Evolutionary conservation across 192 early-diverging fungal genomes (phyloP), one percentile per base, ranked within the genome.

Genomic region (Coemansia sp.): DNA sequence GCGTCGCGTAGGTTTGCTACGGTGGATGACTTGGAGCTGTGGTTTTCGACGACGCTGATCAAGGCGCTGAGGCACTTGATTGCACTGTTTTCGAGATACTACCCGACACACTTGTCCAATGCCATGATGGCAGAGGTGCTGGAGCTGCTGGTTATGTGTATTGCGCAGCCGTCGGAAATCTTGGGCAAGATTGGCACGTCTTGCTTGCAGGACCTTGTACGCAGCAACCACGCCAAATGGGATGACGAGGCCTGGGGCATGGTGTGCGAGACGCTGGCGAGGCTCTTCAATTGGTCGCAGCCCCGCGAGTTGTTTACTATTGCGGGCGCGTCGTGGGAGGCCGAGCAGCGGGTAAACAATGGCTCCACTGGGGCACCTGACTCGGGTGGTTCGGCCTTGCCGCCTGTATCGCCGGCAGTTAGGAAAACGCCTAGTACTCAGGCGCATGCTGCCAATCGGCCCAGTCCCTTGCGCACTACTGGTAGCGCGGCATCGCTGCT

Each of bases 31-130:
- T 84, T 94, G 73, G 89, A 87, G 63, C 86, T 95, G 25, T 97
- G 95, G 95, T 84, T 97, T 43, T 95, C 92, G 13, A 95, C 94
- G 9, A 95, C 95, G 13, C 85, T 97, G 82, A 92, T 97, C 72
- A 91, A 94, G 81, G 95, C 94, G 5, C 79, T 97, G 68, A 85
- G 93, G 33, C 90, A 89, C 72, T 85, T 97, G 61, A 86, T 97
- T 20, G 91, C 93, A 48, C 75, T 97, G 58, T 95, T 94, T 62
- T 86, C 89, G 0, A 74, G 78, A 66, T 95, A 92, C 70, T 94
- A 86, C 63, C 72, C 75, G 35, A 34, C 73, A 45, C 88, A 92
- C 21, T 84, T 83, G 56, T 77, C 94, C 45, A 74, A 72, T 26
- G 87, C 88, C 50, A 89, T 92, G 84, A 86, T 95, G 73, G 86